Evolutionary conservation across 768 basidiomycete genomes (phyloP).

Genomic region (Russula vinacea): DNA sequence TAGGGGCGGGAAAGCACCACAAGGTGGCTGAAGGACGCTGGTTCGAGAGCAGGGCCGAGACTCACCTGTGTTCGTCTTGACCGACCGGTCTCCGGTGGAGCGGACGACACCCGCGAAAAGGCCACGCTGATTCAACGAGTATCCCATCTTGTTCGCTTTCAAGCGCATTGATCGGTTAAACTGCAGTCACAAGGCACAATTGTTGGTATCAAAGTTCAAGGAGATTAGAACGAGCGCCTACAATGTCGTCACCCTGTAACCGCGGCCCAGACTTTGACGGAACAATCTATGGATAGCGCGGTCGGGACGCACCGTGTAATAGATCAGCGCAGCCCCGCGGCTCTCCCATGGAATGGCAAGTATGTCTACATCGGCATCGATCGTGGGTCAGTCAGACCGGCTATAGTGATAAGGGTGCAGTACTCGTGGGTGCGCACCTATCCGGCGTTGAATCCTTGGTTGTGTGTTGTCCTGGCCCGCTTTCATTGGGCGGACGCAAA

Average conservation of each 20-base stretch:
- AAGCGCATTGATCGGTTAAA: conserved; percentile 87
- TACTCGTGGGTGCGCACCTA: conserved; percentile 42
- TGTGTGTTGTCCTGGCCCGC: conserved; percentile 33
- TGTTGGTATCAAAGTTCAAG: background rate
- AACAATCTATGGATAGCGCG: background rate
- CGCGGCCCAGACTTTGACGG: background rate
- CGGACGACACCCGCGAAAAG: conserved; percentile 70
- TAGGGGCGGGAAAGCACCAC: background rate
- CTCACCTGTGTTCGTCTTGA: conserved; percentile 61
- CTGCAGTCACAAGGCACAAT: conserved; percentile 39
- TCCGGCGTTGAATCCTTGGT: conserved; percentile 57
- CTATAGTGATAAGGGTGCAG: background rate
- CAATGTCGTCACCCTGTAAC: conserved; percentile 83
- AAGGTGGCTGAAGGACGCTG: background rate
- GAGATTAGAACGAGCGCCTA: conserved; percentile 38
- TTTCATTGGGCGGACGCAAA: conserved; percentile 44
- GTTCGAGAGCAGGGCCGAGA: conserved; percentile 9
- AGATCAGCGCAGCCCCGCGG: conserved; percentile 83
- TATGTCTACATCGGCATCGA: conserved; percentile 50
- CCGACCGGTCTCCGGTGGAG: conserved; percentile 56
- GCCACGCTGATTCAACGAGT: conserved; percentile 85
- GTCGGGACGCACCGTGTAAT: conserved; percentile 68
- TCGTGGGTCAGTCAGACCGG: background rate
- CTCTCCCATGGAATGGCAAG: conserved; percentile 75
- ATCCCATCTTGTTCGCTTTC: conserved; percentile 78